Conservation (phyloP, 225 moss, liverwort and hornwort genomes). For the Sphagnum contortum region DNA sequence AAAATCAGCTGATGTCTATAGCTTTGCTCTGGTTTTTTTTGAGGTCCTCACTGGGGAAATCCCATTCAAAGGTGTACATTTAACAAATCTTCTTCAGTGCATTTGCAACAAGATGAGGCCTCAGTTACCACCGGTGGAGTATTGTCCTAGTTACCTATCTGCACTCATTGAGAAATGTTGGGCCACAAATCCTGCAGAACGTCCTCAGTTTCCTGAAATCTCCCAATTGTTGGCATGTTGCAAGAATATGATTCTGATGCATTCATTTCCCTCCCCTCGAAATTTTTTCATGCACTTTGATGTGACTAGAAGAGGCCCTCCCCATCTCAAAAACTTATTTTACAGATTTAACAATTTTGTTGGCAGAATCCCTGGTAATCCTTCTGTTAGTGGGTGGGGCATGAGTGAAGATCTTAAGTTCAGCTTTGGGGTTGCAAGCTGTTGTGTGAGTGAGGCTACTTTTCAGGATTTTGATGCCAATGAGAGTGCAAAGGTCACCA, state of each 20-base stretch:
- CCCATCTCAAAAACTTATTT: too few relatives aligned
- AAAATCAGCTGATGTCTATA: conserved; percentile 37
- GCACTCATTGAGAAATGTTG: conserved; percentile 32
- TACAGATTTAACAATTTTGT: too few relatives aligned
- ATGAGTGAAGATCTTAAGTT: too few relatives aligned
- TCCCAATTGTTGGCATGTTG: conserved; percentile 31
- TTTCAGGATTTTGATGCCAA: too few relatives aligned
- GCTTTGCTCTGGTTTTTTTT: conserved; percentile 43
- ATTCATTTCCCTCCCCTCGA: conserved; percentile 31
- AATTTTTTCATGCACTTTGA: too few relatives aligned
- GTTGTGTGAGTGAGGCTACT: too few relatives aligned
- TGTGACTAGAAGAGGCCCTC: too few relatives aligned
- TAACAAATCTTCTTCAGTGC: conserved; percentile 17
- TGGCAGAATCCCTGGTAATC: too few relatives aligned
- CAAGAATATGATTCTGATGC: conserved; percentile 32
- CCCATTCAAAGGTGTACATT: conserved; percentile 19
- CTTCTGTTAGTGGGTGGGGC: too few relatives aligned
- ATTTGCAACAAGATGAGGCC: conserved; percentile 38
- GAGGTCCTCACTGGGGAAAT: conserved; percentile 30
- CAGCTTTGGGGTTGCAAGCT: too few relatives aligned
- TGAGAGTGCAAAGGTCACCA: too few relatives aligned
- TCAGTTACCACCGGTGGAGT: conserved; percentile 4
- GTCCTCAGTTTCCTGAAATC: conserved; percentile 28
- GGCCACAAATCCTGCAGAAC: conserved; percentile 24
- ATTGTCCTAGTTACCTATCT: conserved; percentile 21